These are phyloP conservation scores for Lactifluus echinatus DNA, from an alignment of 768 basidiomycete genomes.

Conservation along the genomic window DNA sequence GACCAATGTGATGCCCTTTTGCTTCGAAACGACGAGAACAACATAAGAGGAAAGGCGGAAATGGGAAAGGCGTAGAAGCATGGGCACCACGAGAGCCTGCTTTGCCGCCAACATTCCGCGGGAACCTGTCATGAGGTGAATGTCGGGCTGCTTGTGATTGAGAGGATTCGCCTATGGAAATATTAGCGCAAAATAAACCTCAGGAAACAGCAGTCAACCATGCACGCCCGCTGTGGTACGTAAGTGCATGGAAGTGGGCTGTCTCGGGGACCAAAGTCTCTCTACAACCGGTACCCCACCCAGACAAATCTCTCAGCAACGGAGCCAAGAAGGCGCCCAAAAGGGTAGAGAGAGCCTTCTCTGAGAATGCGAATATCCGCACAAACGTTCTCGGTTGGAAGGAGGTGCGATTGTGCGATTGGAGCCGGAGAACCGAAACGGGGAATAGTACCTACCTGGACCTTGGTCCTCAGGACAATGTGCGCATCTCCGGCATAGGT, in stretches of 20 bases:
- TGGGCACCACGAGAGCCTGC: slow-evolving; percentile 93
- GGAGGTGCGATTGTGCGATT: background rate
- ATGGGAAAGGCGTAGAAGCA: slow-evolving; percentile 94
- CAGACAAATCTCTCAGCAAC: background rate
- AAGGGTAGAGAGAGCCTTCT: background rate
- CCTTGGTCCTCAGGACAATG: slow-evolving; percentile 79
- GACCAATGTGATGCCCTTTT: slow-evolving; percentile 96
- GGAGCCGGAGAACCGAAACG: background rate
- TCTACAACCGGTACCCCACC: no score
- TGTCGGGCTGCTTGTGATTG: slow-evolving; percentile 86
- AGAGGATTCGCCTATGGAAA: slow-evolving; percentile 77
- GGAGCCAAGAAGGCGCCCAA: no score
- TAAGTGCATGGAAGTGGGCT: background rate
- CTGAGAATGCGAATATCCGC: background rate
- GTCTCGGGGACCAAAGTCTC: background rate
- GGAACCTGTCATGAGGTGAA: slow-evolving; percentile 76
- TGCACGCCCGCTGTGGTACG: background rate
- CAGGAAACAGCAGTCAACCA: background rate
- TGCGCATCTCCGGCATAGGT: slow-evolving; percentile 94
- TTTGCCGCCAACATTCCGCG: slow-evolving; percentile 89
- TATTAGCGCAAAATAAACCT: background rate
- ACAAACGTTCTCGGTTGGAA: background rate
- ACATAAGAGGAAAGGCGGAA: slow-evolving; percentile 93
- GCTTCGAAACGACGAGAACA: slow-evolving; percentile 93
- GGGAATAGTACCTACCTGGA: slow-evolving; percentile 53